Conservation (phyloP, 345 rosid genomes). For the Lenwebbia sp. region DNA sequence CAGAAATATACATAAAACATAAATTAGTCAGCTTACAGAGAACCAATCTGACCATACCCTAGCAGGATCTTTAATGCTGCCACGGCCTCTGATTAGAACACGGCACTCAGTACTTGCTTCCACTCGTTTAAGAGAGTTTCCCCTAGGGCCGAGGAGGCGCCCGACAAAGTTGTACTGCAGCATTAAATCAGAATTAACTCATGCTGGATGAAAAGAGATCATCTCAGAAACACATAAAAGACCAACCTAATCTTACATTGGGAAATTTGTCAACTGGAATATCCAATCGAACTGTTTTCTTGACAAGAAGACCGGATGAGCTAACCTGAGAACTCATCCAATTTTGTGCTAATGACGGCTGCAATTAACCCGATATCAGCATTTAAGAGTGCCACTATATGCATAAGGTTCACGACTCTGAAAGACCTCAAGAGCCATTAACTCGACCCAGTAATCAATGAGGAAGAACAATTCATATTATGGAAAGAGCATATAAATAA, state of each 20-base stretch:
- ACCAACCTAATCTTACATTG: slow-evolving; percentile 34
- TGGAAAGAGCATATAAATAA: background rate
- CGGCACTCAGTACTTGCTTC: slow-evolving; percentile 95
- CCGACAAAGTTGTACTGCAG: slow-evolving; percentile 96
- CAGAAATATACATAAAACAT: background rate
- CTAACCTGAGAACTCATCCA: slow-evolving; percentile 72
- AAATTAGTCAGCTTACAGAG: background rate
- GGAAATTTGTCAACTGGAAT: slow-evolving; percentile 88
- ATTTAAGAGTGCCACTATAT: slow-evolving; percentile 6
- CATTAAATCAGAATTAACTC: slow-evolving; percentile 8
- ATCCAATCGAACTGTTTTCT: slow-evolving; percentile 83
- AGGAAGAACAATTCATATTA: background rate
- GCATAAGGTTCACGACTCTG: background rate
- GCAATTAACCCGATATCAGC: slow-evolving; percentile 61
- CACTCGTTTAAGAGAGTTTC: slow-evolving; percentile 94
- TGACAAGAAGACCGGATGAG: slow-evolving; percentile 82
- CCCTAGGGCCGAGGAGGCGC: slow-evolving; percentile 96
- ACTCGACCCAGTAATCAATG: background rate
- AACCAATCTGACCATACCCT: slow-evolving; percentile 36
- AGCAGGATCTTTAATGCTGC: slow-evolving; percentile 81
- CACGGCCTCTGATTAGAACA: slow-evolving; percentile 88
- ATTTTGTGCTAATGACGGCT: slow-evolving; percentile 53
- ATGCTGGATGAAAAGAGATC: background rate
- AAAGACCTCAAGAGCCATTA: background rate
- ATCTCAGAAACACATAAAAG: background rate